Conservation (phyloP, 108 stramenopile species). For the Epithemia pelagica region DNA sequence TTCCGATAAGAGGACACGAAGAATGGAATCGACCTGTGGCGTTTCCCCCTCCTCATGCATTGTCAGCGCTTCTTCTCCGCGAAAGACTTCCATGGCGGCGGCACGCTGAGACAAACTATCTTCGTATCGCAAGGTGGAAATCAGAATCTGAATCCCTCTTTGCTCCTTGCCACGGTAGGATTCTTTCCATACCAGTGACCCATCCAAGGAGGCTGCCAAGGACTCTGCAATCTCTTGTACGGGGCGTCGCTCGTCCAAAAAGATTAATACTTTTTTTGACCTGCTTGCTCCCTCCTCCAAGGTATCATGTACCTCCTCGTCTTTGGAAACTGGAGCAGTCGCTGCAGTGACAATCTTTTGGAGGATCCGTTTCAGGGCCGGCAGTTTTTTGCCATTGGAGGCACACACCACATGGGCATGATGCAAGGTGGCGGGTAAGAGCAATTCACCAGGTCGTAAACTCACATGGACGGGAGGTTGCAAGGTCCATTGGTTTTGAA, state of each 20-base stretch:
- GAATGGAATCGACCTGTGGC: background rate
- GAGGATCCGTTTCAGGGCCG: slow-evolving; percentile 60
- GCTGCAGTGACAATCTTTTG: slow-evolving; percentile 31
- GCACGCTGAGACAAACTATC: slow-evolving; percentile 60
- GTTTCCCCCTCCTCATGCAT: background rate
- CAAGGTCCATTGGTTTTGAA: slow-evolving; percentile 83
- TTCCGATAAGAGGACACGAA: slow-evolving; percentile 76
- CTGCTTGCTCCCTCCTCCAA: no score
- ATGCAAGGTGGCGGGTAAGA: slow-evolving; percentile 73
- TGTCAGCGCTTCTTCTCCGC: slow-evolving; percentile 13
- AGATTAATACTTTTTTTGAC: slow-evolving; percentile 65
- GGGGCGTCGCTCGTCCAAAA: slow-evolving; percentile 61
- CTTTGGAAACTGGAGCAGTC: background rate
- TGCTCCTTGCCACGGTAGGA: slow-evolving; percentile 16
- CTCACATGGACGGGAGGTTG: slow-evolving; percentile 73
- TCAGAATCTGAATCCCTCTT: slow-evolving; percentile 23
- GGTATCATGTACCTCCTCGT: background rate
- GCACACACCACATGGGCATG: slow-evolving; percentile 76
- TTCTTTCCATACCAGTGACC: slow-evolving; percentile 35
- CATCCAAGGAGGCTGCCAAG: slow-evolving; percentile 43
- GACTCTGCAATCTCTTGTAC: slow-evolving; percentile 63
- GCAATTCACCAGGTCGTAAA: slow-evolving; percentile 64
- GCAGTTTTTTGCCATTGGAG: slow-evolving; percentile 62
- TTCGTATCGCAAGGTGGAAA: slow-evolving; percentile 55
- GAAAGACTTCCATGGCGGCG: slow-evolving; percentile 71